phyloP scores from a whole-genome alignment of 2,329 filamentous ascomycete species.

The Pyrenochaeta sp. region DNA sequence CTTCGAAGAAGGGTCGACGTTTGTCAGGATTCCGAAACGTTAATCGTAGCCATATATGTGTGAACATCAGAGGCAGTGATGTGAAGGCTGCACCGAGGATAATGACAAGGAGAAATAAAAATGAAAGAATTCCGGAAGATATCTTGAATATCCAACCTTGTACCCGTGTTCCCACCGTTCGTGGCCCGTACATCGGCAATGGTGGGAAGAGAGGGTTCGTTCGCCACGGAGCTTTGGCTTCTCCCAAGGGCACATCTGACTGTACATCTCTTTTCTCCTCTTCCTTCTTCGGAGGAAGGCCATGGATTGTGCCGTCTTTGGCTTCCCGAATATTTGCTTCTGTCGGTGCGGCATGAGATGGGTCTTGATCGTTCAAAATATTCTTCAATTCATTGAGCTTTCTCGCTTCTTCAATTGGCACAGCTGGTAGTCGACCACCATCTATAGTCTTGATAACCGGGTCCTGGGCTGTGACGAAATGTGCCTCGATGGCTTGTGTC shows the following conservation, averaged over 20 bases:
- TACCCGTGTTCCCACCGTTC: conserved; percentile 68
- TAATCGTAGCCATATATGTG: conserved; percentile 60
- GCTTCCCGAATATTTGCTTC: conserved; percentile 46
- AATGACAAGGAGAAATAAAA: conserved; percentile 78
- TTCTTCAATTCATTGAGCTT: conserved; percentile 72
- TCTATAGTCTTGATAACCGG: conserved; percentile 73
- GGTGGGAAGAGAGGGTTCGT: conserved; percentile 87
- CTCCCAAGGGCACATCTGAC: conserved; percentile 54
- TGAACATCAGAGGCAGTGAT: conserved; percentile 63
- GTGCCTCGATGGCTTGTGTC: conserved; percentile 67
- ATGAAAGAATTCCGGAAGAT: conserved; percentile 77
- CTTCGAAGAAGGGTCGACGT: conserved; percentile 72
- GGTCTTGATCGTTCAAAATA: conserved; percentile 52
- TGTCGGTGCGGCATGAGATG: conserved; percentile 36
- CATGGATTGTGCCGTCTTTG: conserved; percentile 53
- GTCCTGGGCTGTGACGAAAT: conserved; percentile 71
- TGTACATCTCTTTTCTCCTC: conserved; percentile 49
- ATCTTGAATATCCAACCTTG: conserved; percentile 71
- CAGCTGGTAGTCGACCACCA: conserved; percentile 70
- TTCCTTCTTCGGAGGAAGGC: conserved; percentile 33
- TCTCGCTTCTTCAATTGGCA: conserved; percentile 73
- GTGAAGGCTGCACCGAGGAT: conserved; percentile 77
- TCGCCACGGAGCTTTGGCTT: conserved; percentile 65
- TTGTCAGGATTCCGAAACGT: conserved; percentile 67
- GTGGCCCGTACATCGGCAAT: conserved; percentile 80